Evolutionary conservation across 148 eudicot genomes (phyloP).

Genomic region (Amaranthus cruentus): DNA sequence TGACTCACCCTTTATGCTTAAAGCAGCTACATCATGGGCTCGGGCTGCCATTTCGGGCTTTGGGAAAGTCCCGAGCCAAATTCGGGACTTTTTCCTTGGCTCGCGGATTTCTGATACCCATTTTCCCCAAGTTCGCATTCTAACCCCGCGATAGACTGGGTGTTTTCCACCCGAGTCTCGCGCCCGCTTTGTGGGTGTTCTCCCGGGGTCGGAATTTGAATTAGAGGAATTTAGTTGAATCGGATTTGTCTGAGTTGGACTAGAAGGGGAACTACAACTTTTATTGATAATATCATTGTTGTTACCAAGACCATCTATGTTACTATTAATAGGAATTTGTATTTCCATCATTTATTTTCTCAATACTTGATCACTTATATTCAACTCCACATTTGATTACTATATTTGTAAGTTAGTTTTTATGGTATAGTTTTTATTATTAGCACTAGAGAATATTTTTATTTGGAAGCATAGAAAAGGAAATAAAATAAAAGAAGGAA

Average conservation of each 20-base stretch:
- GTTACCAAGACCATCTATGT: background rate
- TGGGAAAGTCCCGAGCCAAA: conserved; percentile 82
- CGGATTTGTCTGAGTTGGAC: conserved; percentile 5
- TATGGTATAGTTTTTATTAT: background rate
- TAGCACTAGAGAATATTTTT: conserved; percentile 1
- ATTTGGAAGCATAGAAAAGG: background rate
- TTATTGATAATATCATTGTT: background rate
- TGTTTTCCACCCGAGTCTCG: conserved; percentile 26
- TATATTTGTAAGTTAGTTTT: too few species aligned
- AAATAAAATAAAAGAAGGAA: conserved; percentile 9
- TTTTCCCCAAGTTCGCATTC: conserved; percentile 80
- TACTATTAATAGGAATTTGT: conserved; percentile 5
- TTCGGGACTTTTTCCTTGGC: conserved; percentile 71
- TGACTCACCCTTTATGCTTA: conserved; percentile 62
- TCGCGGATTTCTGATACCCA: conserved; percentile 91
- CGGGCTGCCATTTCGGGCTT: conserved; percentile 89
- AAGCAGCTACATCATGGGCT: conserved; percentile 80
- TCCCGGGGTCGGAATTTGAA: background rate
- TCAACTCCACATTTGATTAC: background rate
- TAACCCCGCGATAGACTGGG: conserved; percentile 70
- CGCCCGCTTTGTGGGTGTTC: background rate
- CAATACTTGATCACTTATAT: background rate
- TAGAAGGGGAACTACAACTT: background rate
- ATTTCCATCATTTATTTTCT: conserved; percentile 10
- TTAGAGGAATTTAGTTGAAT: background rate